Evolutionary conservation across 169 alveolate species (phyloP).

Genomic region (Eimeria maxima): DNA sequence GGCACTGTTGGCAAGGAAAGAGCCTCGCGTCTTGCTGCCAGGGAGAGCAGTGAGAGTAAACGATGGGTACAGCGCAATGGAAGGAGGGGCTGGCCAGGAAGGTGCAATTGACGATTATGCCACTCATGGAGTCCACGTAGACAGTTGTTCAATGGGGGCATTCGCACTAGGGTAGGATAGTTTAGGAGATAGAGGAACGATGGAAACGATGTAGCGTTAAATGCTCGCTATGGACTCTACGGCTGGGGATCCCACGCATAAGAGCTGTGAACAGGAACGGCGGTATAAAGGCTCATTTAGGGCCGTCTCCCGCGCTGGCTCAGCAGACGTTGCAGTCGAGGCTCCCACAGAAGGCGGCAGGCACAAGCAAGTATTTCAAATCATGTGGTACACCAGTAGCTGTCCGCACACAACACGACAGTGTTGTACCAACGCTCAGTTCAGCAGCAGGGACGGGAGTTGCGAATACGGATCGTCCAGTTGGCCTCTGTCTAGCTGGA

Average conservation of each 20-base stretch:
- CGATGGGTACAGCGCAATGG: not conserved
- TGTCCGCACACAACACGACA: not conserved
- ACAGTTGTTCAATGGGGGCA: too few relatives aligned
- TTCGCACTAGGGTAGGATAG: too few relatives aligned
- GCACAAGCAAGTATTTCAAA: too few relatives aligned
- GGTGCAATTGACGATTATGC: not conserved
- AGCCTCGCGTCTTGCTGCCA: not conserved
- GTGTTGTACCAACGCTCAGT: not conserved
- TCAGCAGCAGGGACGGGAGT: conserved; percentile 19
- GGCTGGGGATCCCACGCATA: not conserved
- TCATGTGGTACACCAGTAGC: not conserved
- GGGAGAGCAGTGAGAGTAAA: not conserved
- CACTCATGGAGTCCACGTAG: too few relatives aligned
- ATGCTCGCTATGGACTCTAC: too few relatives aligned
- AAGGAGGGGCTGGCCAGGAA: not conserved
- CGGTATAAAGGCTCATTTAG: not conserved
- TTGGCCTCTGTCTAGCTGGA: not conserved
- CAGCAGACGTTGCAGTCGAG: not conserved
- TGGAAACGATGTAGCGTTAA: too few relatives aligned
- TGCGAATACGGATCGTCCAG: not conserved
- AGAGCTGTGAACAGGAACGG: not conserved
- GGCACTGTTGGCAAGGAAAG: not conserved
- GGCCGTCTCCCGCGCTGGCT: not conserved
- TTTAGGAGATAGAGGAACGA: too few relatives aligned
- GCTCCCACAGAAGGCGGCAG: not conserved